Evolutionary conservation across 768 basidiomycete species (phyloP), one percentile per base, ranked within the genome.

Genomic region (Phaffia australis): DNA sequence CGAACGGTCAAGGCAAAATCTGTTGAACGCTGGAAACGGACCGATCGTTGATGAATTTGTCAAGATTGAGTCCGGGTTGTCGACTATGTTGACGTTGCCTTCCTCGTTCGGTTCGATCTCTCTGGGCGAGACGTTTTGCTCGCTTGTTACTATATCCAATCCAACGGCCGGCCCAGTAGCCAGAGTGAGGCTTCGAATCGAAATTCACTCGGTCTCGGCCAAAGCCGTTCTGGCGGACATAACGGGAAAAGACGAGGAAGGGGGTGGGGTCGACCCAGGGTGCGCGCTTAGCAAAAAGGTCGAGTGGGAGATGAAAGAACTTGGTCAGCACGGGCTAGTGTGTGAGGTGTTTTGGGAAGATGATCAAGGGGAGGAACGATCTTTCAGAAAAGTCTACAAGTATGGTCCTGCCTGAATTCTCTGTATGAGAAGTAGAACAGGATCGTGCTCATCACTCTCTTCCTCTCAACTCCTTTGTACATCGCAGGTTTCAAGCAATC

Each of bases 331-430:
- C 75, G 88, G 93, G 15, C 78, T 97, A 49, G 88, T 85, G 1
- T 91, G 89, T 72, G 84, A 84, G 7, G 87, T 94, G 30, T 82
- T 82, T 27, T 95, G 94, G 79, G 84, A 82, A n/a, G 79, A 87
- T 15, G 85, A 85, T 2, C 71, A 71, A 1, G 73, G 68, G 0
- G 60, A 68, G 61, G 81, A 83, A 54, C 73, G 78, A 73, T 84
- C 83, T 29, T 89, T 93, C 74, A 81, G 87, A 60, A 89, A 91
- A 74, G 92, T 89, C 77, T 90, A 92, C 78, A 92, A 91, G 89
- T 93, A 73, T 74, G 87, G 81, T 0, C 4, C 49, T 30, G 3
- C 25, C 18, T 49, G 18, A 2, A 47, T 7, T 1, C 47, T 50
- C 23, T 7, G 15, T 21, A 25, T 3, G 15, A 27, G 16, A 16